Evolutionary conservation across 108 stramenopile species (phyloP).

Genomic region (Hondaea fermentalgiana): DNA sequence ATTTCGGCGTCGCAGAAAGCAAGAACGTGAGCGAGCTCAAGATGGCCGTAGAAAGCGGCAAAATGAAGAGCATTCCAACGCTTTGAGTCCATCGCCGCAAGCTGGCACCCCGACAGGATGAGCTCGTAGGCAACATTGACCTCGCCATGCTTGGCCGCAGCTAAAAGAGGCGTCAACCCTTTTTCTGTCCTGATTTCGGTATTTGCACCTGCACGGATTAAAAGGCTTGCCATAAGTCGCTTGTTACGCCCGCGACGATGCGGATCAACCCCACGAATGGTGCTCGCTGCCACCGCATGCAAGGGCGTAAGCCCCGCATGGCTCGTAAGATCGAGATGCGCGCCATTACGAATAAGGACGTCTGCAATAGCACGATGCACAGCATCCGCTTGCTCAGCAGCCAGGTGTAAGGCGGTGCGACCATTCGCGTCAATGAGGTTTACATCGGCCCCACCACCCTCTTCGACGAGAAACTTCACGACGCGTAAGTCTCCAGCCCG

Average conservation of each 20-base stretch:
- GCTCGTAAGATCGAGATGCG: not conserved
- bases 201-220: not conserved
- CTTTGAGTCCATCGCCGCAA: not conserved
- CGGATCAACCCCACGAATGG: too few relatives aligned
- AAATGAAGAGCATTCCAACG: not conserved
- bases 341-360: not conserved
- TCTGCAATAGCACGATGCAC: not conserved
- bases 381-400: not conserved
- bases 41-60: not conserved
- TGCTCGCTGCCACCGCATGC: not conserved
- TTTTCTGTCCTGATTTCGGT: not conserved
- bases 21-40: not conserved
- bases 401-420: not conserved
- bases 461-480: not conserved
- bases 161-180: not conserved
- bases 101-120: not conserved
- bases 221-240: not conserved
- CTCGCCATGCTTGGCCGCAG: not conserved
- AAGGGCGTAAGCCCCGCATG: not conserved
- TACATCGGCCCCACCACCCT: not conserved
- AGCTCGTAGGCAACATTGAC: not conserved
- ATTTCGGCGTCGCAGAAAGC: not conserved
- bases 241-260: not conserved
- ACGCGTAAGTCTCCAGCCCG: not conserved
- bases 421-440: not conserved